Evolutionary conservation across 306 rosid genomes (phyloP), one percentile per base, ranked within the genome.

Genomic region (Abrus pulchellus): DNA sequence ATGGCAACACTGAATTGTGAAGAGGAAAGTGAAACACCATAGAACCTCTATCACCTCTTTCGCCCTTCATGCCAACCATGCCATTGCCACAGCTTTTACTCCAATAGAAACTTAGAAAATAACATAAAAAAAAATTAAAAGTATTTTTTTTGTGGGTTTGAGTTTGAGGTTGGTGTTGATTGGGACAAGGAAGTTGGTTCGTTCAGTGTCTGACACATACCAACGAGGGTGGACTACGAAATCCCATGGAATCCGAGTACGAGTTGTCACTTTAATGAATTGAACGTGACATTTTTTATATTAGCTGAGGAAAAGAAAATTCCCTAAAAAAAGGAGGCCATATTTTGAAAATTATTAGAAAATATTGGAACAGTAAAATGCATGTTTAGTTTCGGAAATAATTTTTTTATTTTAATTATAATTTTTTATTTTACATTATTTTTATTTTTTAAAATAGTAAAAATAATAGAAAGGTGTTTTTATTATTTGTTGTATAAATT

Each of bases 131-230:
- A 30, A 68, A 29, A 33, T 5, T 5, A 9, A 44, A 38, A 30
- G 36, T 38, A 30, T 14, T 8, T 20, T 11, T 27, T 34, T 27
- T 3, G 12, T 36, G 40, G 45, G 49, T 33, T 69, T 47, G 73
- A 53, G 7, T 29, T 8, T 61, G 57, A 36, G 5, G 55, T 57
- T 29, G 73, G 38, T 53, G 55, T 57, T 29, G 73, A 38, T 53
- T 77, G 3, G 20, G 47, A 54, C 45, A 63, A 83, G 55, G 48
- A 74, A 65, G 54, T 50, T 57, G n/a, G 38, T 68, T 78, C 14
- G 33, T 54, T n/a, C 30, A 8, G 9, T 64, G 38, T 43, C 45
- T 49, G 53, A 76, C 59, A 34, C 67, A 68, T 48, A 9, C 4
- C 34, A 67, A 43, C 38, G n/a, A 44, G 4, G 4, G 9, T 67